Evolutionary conservation across 2,329 filamentous ascomycete species (phyloP), one percentile per base, ranked within the genome.

Genomic region (Fusarium stilboides): DNA sequence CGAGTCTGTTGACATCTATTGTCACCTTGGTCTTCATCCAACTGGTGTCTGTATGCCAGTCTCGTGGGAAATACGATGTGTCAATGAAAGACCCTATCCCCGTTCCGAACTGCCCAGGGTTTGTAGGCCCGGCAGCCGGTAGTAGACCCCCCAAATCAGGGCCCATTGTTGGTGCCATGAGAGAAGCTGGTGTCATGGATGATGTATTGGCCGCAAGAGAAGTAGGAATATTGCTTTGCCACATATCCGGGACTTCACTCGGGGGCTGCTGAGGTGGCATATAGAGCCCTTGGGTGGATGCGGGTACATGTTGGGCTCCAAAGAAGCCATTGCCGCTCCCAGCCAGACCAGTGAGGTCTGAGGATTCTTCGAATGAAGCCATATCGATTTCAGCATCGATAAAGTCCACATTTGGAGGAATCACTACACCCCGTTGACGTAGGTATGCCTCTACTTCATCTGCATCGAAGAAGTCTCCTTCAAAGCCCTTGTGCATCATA

Each of bases 381-480:
- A 82, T 70, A 46, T 87, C 83, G 22, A 92, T 78, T 49, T 91
- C 85, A 10, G 86, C 86, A 47, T 87, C 85, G 2, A 91, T 82
- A 56, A 87, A 89, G 19, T 91, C 89, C 12, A 86, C 83, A 12
- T 83, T 81, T 0, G 86, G 84, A 12, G 91, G 86, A 52, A 94
- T 88, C 45, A 82, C 76, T 31, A 94, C 86, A 7, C 89, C 89
- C 31, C 87, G 86, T 50, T 87, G 84, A 40, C 85, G 85, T 4
- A 97, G 80, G 75, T 94, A 96, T 14, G 87, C 84, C 77, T 96
- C 91, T 0, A 94, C 89, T 76, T 96, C 93, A 62, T 92, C 86
- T 0, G 89, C 81, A 74, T 96, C 92, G 70, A 92, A 92, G 83
- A 93, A 96, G 51, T 92, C 88, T 6, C 92, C 92, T 62, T 91